Conservation (phyloP, 2,329 filamentous ascomycete species). For the Knoxdaviesia capensis region DNA sequence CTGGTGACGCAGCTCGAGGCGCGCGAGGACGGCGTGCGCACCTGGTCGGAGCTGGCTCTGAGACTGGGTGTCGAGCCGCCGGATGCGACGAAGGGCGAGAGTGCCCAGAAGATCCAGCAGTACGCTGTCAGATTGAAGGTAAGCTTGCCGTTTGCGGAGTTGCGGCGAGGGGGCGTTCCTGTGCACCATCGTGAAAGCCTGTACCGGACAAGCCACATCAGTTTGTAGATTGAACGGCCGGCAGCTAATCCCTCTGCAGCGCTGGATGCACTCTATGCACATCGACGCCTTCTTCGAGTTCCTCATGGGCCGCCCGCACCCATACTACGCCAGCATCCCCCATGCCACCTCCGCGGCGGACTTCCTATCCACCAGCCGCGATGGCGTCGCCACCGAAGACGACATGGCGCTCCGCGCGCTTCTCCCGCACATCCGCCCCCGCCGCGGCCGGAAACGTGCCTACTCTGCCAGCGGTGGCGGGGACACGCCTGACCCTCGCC, state of each 20-base stretch:
- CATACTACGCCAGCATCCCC: constrained; percentile 58
- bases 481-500: constrained; percentile 34
- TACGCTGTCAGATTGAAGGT: constrained; percentile 87
- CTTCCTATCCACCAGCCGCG: constrained; percentile 27
- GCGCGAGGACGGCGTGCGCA: constrained; percentile 56
- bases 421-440: constrained; percentile 53
- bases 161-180: too few relatives aligned
- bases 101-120: constrained; percentile 83
- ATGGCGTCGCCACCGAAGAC: constrained; percentile 70
- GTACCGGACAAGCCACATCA: too few relatives aligned
- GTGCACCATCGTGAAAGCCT: too few relatives aligned
- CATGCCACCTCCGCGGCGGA: constrained; percentile 38
- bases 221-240: background rate
- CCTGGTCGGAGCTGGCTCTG: constrained; percentile 75
- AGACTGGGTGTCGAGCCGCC: constrained; percentile 79
- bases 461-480: too few relatives aligned
- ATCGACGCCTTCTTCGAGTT: constrained; percentile 91
- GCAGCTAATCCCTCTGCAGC: constrained; percentile 21
- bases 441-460: constrained; percentile 39
- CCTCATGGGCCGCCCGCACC: constrained; percentile 40
- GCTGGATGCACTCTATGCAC: constrained; percentile 96
- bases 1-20: constrained; percentile 59
- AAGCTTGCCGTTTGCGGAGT: constrained; percentile 7
- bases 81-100: constrained; percentile 64
- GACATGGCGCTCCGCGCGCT: constrained; percentile 74